A percentile compares a stretch with the other conserved stretches of the same genome.
These are phyloP conservation scores for Diplodia sapinea DNA, from an alignment of 2,329 filamentous ascomycete species.

Conservation along the genomic window DNA sequence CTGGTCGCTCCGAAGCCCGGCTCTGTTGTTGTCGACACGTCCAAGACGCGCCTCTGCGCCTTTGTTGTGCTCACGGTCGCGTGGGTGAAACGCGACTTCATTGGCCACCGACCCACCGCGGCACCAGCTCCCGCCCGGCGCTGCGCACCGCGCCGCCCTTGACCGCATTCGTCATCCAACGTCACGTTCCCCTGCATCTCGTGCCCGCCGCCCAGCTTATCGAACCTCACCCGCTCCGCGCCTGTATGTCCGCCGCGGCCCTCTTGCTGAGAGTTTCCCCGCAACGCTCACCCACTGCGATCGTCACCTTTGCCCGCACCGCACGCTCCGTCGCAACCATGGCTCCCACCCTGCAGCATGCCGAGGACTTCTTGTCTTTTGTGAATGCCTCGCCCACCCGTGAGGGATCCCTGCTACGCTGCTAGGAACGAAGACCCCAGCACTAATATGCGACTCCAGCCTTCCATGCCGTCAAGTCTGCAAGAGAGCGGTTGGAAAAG, in stretches of 20 bases:
- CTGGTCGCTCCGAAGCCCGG: slow-evolving; percentile 21
- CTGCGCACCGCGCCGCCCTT: slow-evolving; percentile 26
- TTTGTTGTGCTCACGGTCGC: slow-evolving; percentile 29
- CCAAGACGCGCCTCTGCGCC: slow-evolving; percentile 19
- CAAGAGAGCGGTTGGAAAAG: slow-evolving; percentile 75
- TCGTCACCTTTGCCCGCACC: slow-evolving; percentile 27
- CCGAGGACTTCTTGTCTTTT: slow-evolving; percentile 88
- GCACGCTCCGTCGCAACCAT: slow-evolving; percentile 39
- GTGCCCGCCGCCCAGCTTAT: slow-evolving; percentile 19
- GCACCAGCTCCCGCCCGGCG: slow-evolving; percentile 14
- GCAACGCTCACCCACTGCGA: slow-evolving; percentile 26
- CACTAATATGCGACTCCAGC: slow-evolving; percentile 59
- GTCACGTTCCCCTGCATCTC: slow-evolving; percentile 27
- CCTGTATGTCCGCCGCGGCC: slow-evolving; percentile 27
- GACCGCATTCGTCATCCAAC: slow-evolving; percentile 23
- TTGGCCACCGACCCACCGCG: slow-evolving; percentile 19
- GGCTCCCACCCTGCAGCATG: slow-evolving; percentile 53
- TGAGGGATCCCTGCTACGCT: slow-evolving; percentile 46
- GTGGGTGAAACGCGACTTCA: slow-evolving; percentile 18
- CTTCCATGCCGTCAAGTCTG: slow-evolving; percentile 88
- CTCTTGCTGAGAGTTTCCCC: slow-evolving; percentile 35
- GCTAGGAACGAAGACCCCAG: slow-evolving; percentile 17
- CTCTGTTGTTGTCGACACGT: slow-evolving; percentile 28
- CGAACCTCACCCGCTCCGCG: background rate
- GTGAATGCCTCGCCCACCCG: slow-evolving; percentile 94